Evolutionary conservation across 768 basidiomycete genomes (phyloP), one percentile per base, ranked within the genome.

Genomic region (Boletus sensibilis): DNA sequence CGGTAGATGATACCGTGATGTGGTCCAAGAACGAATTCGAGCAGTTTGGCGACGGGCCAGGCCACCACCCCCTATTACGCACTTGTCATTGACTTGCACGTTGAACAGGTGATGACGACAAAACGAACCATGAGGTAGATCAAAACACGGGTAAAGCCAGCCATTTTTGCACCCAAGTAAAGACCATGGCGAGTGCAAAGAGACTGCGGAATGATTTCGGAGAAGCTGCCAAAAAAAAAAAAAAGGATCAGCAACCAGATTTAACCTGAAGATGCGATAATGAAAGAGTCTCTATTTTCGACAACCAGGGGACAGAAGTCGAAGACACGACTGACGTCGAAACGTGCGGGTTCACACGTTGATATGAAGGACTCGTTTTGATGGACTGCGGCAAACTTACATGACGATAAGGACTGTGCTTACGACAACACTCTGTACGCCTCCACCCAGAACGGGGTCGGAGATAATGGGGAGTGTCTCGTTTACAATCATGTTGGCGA

Each of bases 1-100:
- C 93, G 82, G 64, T 95, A 96, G 47, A 95, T 92, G 67, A 95
- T 92, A 23, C 94, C 94, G 66, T 94, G 91, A 69, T 94, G 91
- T 0, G 86, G 74, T 6, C 93, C 93, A 5, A 96, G 80, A 4
- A 81, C 81, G 55, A 83, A 80, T 64, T 93, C 89, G 10, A 94
- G 79, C 0, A 94, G 64, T 66, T 92, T 92, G 0, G 93, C 90
- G 8, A 93, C 83, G 3, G 93, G 93, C 90, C 90, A 94, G 2
- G 91, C 79, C 43, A 95, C 73, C 14, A 90, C 71, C 5, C 82
- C 86, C 90, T 92, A 51, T 58, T 25, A 11, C 1, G 12, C 1
- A 11, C 18, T 13, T 10, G 40, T 54, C 2, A 47, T 42, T 9
- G 14, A 4, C 27, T 23, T n/a, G 23, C 3, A 37, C 14, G 8